Evolutionary conservation across 345 rosid genomes (phyloP).

Genomic region (Turnera subulata): DNA sequence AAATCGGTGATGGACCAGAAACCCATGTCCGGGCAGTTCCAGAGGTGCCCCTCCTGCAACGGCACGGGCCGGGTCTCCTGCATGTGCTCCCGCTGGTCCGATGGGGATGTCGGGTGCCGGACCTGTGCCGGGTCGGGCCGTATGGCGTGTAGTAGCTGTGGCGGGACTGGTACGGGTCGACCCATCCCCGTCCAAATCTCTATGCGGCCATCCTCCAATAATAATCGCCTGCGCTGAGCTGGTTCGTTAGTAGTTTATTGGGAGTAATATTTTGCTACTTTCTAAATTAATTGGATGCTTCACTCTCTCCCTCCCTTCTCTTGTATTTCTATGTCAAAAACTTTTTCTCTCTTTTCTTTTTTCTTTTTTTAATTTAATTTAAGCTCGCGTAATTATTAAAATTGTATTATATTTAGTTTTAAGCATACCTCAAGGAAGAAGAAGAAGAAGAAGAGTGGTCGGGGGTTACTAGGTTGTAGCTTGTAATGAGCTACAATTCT

Average conservation of each 20-base stretch:
- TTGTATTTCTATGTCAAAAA: no score
- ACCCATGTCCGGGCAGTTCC: slow-evolving; percentile 81
- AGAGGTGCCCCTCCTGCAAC: slow-evolving; percentile 68
- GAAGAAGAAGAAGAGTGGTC: no score
- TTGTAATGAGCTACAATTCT: no score
- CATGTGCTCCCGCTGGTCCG: slow-evolving; percentile 85
- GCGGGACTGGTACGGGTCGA: slow-evolving; percentile 86
- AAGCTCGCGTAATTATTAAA: no score
- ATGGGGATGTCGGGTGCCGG: slow-evolving; percentile 84
- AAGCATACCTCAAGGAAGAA: no score
- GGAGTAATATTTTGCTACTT: no score
- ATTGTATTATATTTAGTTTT: no score
- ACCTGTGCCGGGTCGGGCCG: slow-evolving; percentile 91
- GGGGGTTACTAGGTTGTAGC: no score
- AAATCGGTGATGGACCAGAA: slow-evolving; percentile 83
- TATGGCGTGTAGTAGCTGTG: slow-evolving; percentile 72
- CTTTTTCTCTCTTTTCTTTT: no score
- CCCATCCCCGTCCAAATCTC: slow-evolving; percentile 74
- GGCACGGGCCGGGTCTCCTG: slow-evolving; percentile 84
- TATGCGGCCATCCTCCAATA: slow-evolving; percentile 49
- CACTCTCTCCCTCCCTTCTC: no score
- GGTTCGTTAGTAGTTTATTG: slow-evolving; percentile 2
- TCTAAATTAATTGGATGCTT: no score
- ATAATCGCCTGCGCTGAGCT: slow-evolving; percentile 39
- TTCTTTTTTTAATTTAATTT: no score